Base-by-base conservation (phyloP, 352 stramenopile genomes). In the Pythium insidiosum region DNA sequence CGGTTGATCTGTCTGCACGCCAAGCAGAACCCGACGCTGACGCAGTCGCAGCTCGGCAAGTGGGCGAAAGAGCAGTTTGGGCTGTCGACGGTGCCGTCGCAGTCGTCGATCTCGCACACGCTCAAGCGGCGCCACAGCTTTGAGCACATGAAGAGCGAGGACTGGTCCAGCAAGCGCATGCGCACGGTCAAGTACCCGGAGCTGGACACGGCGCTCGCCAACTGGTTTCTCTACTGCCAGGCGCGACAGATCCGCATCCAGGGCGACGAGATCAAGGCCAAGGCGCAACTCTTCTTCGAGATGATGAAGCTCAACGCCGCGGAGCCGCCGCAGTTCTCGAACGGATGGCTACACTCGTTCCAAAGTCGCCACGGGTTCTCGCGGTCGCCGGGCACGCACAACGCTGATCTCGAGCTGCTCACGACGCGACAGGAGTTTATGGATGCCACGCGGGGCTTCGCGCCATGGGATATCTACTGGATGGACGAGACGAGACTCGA, bases 331-430 rank as follows among this genome's bases (percentile, higher is more conserved):
- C 73, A 86, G 54, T 92, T 92, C 47, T 92, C 76, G n/a, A 92
- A 92, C 50, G 79, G 79, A 1, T 92, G 79, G 79, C 68, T 92
- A 63, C 77, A 87, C 45, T 88, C 75, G 23, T 92, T 89, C 43
- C 79, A 88, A 61, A 69, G 63, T 4, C 63, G 78, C 33, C 74
- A 90, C 39, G 74, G 76, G 1, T 88, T 88, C 43, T 73, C 71
- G 23, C 59, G 60, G 25, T 60, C 53, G 13, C 39, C 62, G 6
- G 63, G 46, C 26, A 59, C 49, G 19, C 47, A 58, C 29, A 35
- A 23, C 15, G 41, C 49, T 9, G 61, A 74, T 39, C 47, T 55
- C 24, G 58, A 66, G 16, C 41, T 82, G 11, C 80, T 88, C 42
- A 64, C 56, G 10, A 72, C 59, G 2, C 52, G 55, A 0, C 50